These are phyloP conservation scores for Stellera chamaejasme DNA, from an alignment of 345 rosid species.

Conservation along the genomic window DNA sequence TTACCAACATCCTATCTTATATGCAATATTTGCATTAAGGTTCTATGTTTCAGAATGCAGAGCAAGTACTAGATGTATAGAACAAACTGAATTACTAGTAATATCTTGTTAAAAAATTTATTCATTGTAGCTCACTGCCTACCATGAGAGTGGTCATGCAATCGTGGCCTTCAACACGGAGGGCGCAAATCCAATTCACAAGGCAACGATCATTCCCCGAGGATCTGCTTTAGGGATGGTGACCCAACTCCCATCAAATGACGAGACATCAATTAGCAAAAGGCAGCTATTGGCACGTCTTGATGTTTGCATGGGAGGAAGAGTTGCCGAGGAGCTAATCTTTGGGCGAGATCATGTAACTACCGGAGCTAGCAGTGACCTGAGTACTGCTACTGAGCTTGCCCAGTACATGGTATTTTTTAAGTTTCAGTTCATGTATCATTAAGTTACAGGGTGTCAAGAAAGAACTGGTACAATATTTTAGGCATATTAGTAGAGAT, in stretches of 20 bases:
- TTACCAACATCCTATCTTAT: no score
- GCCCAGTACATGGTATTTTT: conserved; percentile 82
- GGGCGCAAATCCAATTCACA: conserved; percentile 96
- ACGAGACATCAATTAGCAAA: conserved; percentile 94
- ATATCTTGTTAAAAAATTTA: conserved; percentile 8
- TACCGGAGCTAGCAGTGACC: conserved; percentile 97
- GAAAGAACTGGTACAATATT: no score
- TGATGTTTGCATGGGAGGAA: conserved; percentile 99
- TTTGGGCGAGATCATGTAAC: conserved; percentile 87
- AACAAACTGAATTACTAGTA: background rate
- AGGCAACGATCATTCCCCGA: conserved; percentile 97
- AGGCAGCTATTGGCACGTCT: conserved; percentile 92
- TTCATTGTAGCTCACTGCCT: conserved; percentile 76
- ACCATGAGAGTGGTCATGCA: conserved; percentile 99
- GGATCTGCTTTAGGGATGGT: conserved; percentile 99
- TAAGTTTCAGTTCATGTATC: no score
- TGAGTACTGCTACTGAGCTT: conserved; percentile 84
- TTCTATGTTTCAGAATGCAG: no score
- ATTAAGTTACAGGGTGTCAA: no score
- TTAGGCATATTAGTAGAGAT: no score
- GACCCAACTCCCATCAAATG: conserved; percentile 91
- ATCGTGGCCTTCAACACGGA: conserved; percentile 84
- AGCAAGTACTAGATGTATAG: no score
- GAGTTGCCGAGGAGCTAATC: conserved; percentile 98
- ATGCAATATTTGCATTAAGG: no score